Base-by-base conservation (phyloP, 148 eudicot genomes). In the Rhododendron williamsianum region DNA sequence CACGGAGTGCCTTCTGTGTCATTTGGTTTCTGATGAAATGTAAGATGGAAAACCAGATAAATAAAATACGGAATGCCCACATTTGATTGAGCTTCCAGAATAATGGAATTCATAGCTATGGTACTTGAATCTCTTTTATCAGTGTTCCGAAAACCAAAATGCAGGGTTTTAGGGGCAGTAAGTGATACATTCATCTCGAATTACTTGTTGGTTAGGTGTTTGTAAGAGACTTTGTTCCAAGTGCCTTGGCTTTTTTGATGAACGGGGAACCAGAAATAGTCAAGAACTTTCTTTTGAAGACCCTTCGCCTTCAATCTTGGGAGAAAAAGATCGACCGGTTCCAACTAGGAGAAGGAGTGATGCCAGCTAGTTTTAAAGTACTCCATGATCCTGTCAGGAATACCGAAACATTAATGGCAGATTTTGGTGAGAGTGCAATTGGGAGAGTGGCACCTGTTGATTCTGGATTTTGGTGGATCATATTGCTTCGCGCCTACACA, bases 391-490 rank as follows among this genome's bases (percentile, higher is more conserved):
- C 98, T 16, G 86, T 90, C 78, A 91, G 92, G 76, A 97, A 95
- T 84, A 90, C 91, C 13, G 99, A 97, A 87, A 95, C 96, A n/a
- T 67, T 97, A 82, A 91, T 93, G 18, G 98, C 99, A 38, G 99
- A 97, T 91, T 97, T 97, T 91, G 99, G 99, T 48, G 99, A 97
- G 85, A 95, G 93, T 89, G 98, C 98, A 54, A 95, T 95, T 33
- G 98, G 98, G 85, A 92, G 98, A 91, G 99, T 97, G 82, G 99
- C 99, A 49, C 99, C 99, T 41, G 90, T 97, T 81, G 99, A 97
- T 86, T 95, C 98, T 36, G 99, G 99, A 25, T 97, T 97, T 83
- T 97, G 99, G 99, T 97, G 99, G 99, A 97, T 97, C 58, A 95
- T 97, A 81, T 89, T 97, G 86, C 95, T 97, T 30, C 91, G 99